Conservation (phyloP, 2,329 filamentous ascomycete species). For the Zarea fungicola region DNA sequence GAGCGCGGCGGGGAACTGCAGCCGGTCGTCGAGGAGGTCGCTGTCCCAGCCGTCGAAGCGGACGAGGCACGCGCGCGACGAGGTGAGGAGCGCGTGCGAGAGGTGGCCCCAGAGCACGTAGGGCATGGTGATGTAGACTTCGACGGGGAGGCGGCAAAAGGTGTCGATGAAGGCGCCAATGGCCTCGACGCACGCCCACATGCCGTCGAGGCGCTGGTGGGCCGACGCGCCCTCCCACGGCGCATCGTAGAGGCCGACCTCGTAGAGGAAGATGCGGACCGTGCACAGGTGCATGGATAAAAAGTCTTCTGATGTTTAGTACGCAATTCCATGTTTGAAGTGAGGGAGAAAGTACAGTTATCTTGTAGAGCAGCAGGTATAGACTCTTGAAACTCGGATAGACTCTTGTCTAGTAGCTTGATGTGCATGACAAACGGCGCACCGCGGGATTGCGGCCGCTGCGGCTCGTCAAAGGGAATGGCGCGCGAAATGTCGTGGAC, state of each 20-base stretch:
- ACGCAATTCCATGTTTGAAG: too few relatives aligned
- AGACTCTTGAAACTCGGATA: neutral
- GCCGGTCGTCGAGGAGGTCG: neutral
- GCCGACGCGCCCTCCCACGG: slow-evolving; percentile 2
- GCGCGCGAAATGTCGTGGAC: slow-evolving; percentile 7
- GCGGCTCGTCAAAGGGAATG: slow-evolving; percentile 8
- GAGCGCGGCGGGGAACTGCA: neutral
- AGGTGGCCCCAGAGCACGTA: slow-evolving; percentile 10
- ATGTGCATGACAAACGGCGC: slow-evolving; percentile 2
- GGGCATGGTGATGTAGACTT: neutral
- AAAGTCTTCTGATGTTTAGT: neutral
- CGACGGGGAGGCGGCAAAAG: slow-evolving; percentile 1
- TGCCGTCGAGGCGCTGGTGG: neutral
- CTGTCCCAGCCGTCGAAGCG: slow-evolving; percentile 4
- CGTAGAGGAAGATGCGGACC: slow-evolving; percentile 7
- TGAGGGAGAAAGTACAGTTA: neutral
- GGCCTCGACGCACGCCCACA: slow-evolving; percentile 1
- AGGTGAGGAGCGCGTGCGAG: slow-evolving; percentile 5
- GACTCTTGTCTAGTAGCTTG: slow-evolving; percentile 1
- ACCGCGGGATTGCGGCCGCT: neutral
- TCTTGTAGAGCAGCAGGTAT: neutral
- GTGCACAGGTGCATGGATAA: slow-evolving; percentile 2
- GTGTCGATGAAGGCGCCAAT: neutral
- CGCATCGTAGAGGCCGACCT: slow-evolving; percentile 6
- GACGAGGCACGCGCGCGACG: slow-evolving; percentile 4